Percentiles rank a stretch among this genome's conserved stretches.
Evolutionary conservation across 176 grass and related monocot species (phyloP).

Genomic region (Cenchrus fungigraminus): DNA sequence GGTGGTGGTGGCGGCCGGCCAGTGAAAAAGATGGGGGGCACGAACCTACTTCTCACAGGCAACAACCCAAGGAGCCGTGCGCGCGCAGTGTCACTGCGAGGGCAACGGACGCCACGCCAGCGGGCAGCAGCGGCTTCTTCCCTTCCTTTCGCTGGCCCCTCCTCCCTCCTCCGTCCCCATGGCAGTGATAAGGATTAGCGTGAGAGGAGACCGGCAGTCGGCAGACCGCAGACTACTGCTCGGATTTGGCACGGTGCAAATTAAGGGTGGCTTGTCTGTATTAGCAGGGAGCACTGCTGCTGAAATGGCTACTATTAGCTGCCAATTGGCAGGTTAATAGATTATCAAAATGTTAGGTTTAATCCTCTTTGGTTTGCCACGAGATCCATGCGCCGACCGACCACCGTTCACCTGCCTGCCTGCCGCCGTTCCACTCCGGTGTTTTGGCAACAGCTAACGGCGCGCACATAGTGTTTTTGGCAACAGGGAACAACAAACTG

Average conservation of each 20-base stretch:
- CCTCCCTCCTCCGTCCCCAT: background rate
- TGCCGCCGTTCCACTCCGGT: background rate
- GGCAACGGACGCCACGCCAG: too few species aligned
- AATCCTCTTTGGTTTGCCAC: too few species aligned
- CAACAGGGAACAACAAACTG: background rate
- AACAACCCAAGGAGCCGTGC: background rate
- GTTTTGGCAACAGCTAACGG: background rate
- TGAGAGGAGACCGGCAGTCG: background rate
- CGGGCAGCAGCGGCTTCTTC: background rate
- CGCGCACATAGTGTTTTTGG: background rate
- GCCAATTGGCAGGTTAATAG: background rate
- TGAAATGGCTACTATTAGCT: background rate
- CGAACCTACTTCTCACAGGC: background rate
- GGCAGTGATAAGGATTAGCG: background rate
- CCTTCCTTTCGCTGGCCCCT: background rate
- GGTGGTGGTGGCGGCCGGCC: background rate
- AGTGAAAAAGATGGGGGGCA: conserved; percentile 42
- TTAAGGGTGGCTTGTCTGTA: background rate
- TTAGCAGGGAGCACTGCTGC: background rate
- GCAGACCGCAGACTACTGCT: background rate
- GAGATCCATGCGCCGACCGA: background rate
- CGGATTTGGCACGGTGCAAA: background rate
- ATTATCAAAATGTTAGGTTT: too few species aligned
- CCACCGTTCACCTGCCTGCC: background rate
- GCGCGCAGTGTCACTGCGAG: background rate